Evolutionary conservation across 2,329 filamentous ascomycete species (phyloP).

Genomic region (Aspergillus viridinutans): DNA sequence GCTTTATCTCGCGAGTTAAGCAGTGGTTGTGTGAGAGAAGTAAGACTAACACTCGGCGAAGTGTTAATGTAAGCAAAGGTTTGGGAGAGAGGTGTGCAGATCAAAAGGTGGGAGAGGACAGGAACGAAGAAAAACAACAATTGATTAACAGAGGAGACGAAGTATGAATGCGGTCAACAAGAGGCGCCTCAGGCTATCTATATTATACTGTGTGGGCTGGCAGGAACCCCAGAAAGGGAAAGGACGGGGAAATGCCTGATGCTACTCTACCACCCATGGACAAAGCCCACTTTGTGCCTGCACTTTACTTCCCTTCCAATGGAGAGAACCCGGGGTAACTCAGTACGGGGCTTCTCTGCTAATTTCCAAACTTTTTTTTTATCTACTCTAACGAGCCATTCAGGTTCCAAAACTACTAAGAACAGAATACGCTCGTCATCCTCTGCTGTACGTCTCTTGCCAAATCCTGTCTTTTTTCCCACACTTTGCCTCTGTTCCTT

Average conservation of each 20-base stretch:
- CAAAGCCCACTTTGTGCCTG: neutral
- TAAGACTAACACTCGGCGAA: neutral
- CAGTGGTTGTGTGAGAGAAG: neutral
- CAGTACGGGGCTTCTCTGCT: neutral
- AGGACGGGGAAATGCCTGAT: slow-evolving; percentile 6
- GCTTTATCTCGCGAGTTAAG: neutral
- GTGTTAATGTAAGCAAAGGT: neutral
- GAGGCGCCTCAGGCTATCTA: neutral
- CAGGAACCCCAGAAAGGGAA: slow-evolving; percentile 9
- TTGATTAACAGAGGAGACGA: slow-evolving; percentile 1
- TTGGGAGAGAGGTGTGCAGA: neutral
- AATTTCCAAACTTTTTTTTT: neutral
- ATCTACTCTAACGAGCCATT: neutral
- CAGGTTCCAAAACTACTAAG: neutral
- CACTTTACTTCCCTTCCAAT: slow-evolving; percentile 1
- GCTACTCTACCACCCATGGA: slow-evolving; percentile 3
- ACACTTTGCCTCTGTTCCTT: neutral
- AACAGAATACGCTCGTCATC: neutral
- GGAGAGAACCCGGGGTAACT: neutral
- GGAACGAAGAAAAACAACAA: slow-evolving; percentile 3
- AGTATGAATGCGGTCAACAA: neutral
- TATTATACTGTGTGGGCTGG: neutral
- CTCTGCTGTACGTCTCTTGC: neutral
- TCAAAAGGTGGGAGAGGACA: slow-evolving; percentile 3
- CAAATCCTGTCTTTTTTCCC: neutral